These are phyloP conservation scores for Oryza meyeriana DNA, from an alignment of 176 grass and related monocot species.

Conservation along the genomic window DNA sequence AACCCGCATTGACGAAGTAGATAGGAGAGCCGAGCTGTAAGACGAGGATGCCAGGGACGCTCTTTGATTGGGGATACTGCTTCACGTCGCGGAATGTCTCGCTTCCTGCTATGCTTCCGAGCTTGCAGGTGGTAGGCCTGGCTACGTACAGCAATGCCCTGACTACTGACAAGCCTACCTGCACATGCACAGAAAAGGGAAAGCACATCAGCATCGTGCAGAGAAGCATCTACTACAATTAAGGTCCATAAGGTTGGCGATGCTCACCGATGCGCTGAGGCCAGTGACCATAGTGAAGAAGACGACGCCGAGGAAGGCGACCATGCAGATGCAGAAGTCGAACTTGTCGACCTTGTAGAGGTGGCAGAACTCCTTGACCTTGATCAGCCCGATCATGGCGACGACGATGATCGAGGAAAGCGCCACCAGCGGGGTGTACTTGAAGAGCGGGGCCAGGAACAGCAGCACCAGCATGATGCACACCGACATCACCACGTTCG, in stretches of 20 bases:
- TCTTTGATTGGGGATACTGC: constrained; percentile 57
- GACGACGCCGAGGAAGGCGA: constrained; percentile 72
- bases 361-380: constrained; percentile 64
- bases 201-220: neutral
- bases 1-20: constrained; percentile 73
- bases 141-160: constrained; percentile 80
- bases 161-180: constrained; percentile 73
- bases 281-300: constrained; percentile 93
- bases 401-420: constrained; percentile 81
- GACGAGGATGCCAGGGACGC: constrained; percentile 52
- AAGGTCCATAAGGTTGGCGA: neutral
- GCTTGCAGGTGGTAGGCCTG: constrained; percentile 71
- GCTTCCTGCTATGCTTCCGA: constrained; percentile 63
- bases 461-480: constrained; percentile 95
- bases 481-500: constrained; percentile 88
- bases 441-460: constrained; percentile 89
- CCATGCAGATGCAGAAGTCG: constrained; percentile 92
- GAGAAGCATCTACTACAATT: neutral
- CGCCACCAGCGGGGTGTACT: constrained; percentile 86
- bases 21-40: constrained; percentile 80
- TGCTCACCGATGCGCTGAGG: constrained; percentile 66
- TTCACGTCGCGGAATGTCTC: constrained; percentile 62
- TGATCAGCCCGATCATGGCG: constrained; percentile 92
- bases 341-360: constrained; percentile 96
- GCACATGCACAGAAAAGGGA: neutral